Conservation (phyloP, 108 stramenopile species). For the Nitzschia palea region DNA sequence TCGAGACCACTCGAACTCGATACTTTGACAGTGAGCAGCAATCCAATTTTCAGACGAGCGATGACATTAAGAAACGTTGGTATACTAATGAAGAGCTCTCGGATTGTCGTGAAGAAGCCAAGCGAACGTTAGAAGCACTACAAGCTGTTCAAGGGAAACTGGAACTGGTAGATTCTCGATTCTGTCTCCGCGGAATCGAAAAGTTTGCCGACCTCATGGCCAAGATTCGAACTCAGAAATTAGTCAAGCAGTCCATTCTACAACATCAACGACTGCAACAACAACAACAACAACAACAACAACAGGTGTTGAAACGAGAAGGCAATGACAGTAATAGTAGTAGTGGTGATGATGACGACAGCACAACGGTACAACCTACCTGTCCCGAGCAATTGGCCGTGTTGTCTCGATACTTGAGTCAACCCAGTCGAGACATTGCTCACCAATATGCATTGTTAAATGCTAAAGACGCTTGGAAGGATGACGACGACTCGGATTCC, state of each 20-base stretch:
- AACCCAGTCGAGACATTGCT: constrained; percentile 3
- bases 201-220: constrained; percentile 29
- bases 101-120: constrained; percentile 25
- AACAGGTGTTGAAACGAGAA: background rate
- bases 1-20: constrained; percentile 17
- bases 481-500: background rate
- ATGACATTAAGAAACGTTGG: constrained; percentile 21
- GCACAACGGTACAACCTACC: background rate
- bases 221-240: constrained; percentile 19
- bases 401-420: constrained; percentile 7
- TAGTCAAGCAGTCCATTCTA: constrained; percentile 21
- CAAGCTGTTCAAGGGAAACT: constrained; percentile 12
- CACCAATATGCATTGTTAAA: background rate
- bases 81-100: constrained; percentile 20
- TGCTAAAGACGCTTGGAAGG: constrained; percentile 1
- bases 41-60: background rate
- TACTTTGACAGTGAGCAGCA: constrained; percentile 11
- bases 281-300: too few species aligned
- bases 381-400: constrained; percentile 7
- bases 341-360: too few species aligned
- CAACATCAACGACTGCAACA: constrained; percentile 18
- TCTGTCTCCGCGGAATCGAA: constrained; percentile 30
- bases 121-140: constrained; percentile 13
- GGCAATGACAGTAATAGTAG: background rate
- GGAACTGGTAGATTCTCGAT: background rate